Base-by-base conservation (phyloP, 352 stramenopile species). In the Saprolegnia diclina region DNA sequence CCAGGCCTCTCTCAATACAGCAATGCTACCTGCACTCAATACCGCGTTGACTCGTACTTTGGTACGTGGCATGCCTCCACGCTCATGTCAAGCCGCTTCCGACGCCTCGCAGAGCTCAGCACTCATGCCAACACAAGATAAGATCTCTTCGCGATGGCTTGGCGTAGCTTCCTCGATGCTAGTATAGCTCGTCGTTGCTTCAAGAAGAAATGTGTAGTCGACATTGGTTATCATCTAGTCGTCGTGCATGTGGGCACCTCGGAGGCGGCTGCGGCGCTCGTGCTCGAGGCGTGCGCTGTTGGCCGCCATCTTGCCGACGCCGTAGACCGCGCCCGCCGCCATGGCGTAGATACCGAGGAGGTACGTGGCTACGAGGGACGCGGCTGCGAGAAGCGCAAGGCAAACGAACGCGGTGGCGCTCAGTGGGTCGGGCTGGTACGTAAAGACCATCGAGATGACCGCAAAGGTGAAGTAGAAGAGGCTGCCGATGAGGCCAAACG, bases 391-490 rank as follows among this genome's bases (percentile, higher is more conserved):
- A 46, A 91, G 82, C 13, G 73, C 87, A 55, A 92, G 73, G 29
- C 88, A 74, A 42, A 92, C 75, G 63, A 95, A 95, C 22, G 84
- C 81, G 29, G 79, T 64, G 19, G 81, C 85, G 74, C 82, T 91
- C 9, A 93, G 63, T 32, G 87, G 87, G 55, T 93, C 83, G 5
- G 87, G 87, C 50, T 91, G 83, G 74, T 95, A 95, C 68, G 85
- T 88, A 37, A 76, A 88, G 38, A 93, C 83, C 82, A 95, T 91
- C 62, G 79, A 81, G 21, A 91, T 73, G 50, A 95, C 78, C 67
- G 80, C 89, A 68, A 92, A 91, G 67, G 85, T 85, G 65, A 93
- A 95, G 74, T 91, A 93, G 72, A 92, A 92, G 22, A 95, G 74
- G 44, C 77, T 80, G 24, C 87, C 87, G 38, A 92, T 61, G 35